Conservation (phyloP, 768 basidiomycete species). For the Leccinum sublutescens region DNA sequence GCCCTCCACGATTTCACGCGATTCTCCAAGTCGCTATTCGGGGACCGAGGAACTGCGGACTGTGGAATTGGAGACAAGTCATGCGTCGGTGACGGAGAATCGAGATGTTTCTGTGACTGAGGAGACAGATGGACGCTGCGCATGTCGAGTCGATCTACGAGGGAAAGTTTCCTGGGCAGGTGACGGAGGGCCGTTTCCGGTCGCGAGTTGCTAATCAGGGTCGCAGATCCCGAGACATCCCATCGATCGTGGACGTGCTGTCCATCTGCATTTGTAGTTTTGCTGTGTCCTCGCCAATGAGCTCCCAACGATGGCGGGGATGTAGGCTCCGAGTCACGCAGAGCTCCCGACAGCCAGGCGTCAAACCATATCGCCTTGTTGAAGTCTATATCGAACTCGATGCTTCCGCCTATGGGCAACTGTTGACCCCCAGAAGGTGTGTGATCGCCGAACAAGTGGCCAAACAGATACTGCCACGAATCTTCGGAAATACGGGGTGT, state of each 20-base stretch:
- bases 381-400: slow-evolving; percentile 87
- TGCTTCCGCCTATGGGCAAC: slow-evolving; percentile 67
- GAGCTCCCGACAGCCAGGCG: slow-evolving; percentile 61
- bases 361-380: slow-evolving; percentile 76
- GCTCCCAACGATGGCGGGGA: slow-evolving; percentile 39
- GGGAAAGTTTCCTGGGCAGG: slow-evolving; percentile 63
- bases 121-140: slow-evolving; percentile 38
- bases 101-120: slow-evolving; percentile 16
- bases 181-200: slow-evolving; percentile 44
- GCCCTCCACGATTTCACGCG: slow-evolving; percentile 69
- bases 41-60: slow-evolving; percentile 54
- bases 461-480: slow-evolving; percentile 73
- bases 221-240: slow-evolving; percentile 26
- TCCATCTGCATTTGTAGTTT: slow-evolving; percentile 42
- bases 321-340: slow-evolving; percentile 41
- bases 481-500: slow-evolving; percentile 78
- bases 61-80: slow-evolving; percentile 61
- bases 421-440: slow-evolving; percentile 33
- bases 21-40: slow-evolving; percentile 50
- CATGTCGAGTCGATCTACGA: slow-evolving; percentile 62
- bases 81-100: slow-evolving; percentile 26
- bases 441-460: slow-evolving; percentile 50
- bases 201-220: slow-evolving; percentile 15
- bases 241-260: slow-evolving; percentile 38
- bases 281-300: slow-evolving; percentile 52